Evolutionary conservation across 2,329 filamentous ascomycete species (phyloP).

Genomic region (Arthrobotrys megalospora): DNA sequence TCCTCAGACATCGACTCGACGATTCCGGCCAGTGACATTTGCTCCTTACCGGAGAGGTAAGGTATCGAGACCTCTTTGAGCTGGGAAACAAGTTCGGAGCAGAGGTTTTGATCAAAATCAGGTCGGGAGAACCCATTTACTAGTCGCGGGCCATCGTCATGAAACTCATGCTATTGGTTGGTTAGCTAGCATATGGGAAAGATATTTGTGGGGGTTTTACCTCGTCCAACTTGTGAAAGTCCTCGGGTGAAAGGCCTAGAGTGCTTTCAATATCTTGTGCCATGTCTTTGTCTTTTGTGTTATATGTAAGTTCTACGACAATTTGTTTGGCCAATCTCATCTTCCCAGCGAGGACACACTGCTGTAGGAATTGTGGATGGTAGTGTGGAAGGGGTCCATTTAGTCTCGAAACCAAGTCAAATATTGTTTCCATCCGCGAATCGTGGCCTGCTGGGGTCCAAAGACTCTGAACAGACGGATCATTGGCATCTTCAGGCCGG

Average conservation of each 20-base stretch:
- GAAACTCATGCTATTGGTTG: constrained; percentile 61
- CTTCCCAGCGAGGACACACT: constrained; percentile 88
- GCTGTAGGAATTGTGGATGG: constrained; percentile 89
- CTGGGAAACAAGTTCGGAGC: constrained; percentile 80
- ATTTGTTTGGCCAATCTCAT: constrained; percentile 73
- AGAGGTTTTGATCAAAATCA: constrained; percentile 78
- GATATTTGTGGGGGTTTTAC: constrained; percentile 65
- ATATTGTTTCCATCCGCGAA: constrained; percentile 77
- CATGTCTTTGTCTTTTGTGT: constrained; percentile 44
- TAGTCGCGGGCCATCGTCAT: constrained; percentile 35
- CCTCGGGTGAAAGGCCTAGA: constrained; percentile 68
- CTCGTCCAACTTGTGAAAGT: constrained; percentile 70
- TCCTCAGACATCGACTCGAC: constrained; percentile 87
- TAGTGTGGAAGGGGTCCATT: constrained; percentile 92
- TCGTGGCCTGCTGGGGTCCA: constrained; percentile 70
- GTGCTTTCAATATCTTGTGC: constrained; percentile 53
- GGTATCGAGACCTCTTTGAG: constrained; percentile 82
- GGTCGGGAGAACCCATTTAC: constrained; percentile 58
- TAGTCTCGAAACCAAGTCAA: constrained; percentile 84
- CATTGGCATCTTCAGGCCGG: constrained; percentile 67
- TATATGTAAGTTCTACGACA: constrained; percentile 51
- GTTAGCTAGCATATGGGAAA: not conserved
- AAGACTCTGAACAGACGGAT: constrained; percentile 67
- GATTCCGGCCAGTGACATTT: constrained; percentile 87
- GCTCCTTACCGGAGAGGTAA: constrained; percentile 85